Conservation (phyloP, 2,329 filamentous ascomycete genomes). For the Endoconidiophora polonica region DNA sequence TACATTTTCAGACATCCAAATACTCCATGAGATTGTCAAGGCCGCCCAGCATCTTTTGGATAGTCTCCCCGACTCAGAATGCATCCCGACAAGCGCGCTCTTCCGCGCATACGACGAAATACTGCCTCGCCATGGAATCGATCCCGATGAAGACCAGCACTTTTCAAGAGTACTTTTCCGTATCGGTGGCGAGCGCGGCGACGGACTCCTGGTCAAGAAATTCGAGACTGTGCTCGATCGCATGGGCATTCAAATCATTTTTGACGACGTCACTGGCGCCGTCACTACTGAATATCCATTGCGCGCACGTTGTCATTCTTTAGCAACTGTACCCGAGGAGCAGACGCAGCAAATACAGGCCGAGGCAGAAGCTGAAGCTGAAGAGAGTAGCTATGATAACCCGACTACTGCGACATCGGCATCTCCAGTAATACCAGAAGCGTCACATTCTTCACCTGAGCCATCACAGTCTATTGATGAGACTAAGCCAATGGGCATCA, state of each 20-base stretch:
- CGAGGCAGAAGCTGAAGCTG: neutral
- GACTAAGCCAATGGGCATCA: neutral
- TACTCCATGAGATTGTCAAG: slow-evolving; percentile 61
- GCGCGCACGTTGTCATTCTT: slow-evolving; percentile 6
- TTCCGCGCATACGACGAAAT: slow-evolving; percentile 68
- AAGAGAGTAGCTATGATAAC: slow-evolving; percentile 11
- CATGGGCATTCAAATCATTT: slow-evolving; percentile 57
- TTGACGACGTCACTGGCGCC: slow-evolving; percentile 21
- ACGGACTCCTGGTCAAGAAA: slow-evolving; percentile 45
- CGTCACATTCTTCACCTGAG: slow-evolving; percentile 10
- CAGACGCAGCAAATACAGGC: slow-evolving; percentile 9
- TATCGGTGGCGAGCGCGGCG: slow-evolving; percentile 48
- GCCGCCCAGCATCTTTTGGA: slow-evolving; percentile 50
- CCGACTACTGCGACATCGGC: slow-evolving; percentile 4
- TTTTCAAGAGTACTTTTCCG: slow-evolving; percentile 66
- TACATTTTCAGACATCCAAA: slow-evolving; percentile 50
- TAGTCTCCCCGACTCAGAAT: slow-evolving; percentile 39
- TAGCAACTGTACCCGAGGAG: slow-evolving; percentile 12
- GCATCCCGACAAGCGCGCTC: slow-evolving; percentile 57
- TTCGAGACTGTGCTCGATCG: slow-evolving; percentile 51
- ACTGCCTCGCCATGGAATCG: slow-evolving; percentile 51
- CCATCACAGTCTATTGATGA: slow-evolving; percentile 5
- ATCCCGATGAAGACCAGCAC: slow-evolving; percentile 57
- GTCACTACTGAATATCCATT: slow-evolving; percentile 11
- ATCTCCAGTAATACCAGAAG: slow-evolving; percentile 9